Evolutionary conservation across 2,329 filamentous ascomycete species (phyloP).

Genomic region (Tolypocladium amazonense): DNA sequence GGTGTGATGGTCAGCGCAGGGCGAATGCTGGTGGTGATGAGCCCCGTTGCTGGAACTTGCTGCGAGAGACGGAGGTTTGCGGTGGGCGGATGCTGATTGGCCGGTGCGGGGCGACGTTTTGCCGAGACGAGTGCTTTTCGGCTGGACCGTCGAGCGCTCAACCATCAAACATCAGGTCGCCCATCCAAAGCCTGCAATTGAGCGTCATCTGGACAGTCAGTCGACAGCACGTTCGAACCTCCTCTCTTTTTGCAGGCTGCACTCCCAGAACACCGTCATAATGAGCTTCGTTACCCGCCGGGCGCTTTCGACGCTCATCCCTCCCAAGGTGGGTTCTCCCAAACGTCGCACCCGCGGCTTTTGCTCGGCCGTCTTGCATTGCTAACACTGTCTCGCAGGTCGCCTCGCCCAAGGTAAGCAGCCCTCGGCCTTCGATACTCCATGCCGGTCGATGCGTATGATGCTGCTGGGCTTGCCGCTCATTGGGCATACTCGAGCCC

Average conservation of each 20-base stretch:
- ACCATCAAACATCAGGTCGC: slow-evolving; percentile 14
- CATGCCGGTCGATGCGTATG: neutral
- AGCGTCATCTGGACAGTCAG: slow-evolving; percentile 19
- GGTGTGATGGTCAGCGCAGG: slow-evolving; percentile 17
- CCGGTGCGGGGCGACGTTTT: slow-evolving; percentile 28
- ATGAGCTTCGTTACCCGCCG: slow-evolving; percentile 92
- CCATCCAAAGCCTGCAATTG: slow-evolving; percentile 21
- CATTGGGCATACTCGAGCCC: neutral
- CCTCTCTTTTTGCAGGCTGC: slow-evolving; percentile 11
- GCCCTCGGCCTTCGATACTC: neutral
- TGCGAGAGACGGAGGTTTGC: slow-evolving; percentile 5
- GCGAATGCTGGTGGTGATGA: slow-evolving; percentile 9
- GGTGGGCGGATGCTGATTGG: slow-evolving; percentile 29
- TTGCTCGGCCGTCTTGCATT: slow-evolving; percentile 15
- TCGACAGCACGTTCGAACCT: slow-evolving; percentile 19
- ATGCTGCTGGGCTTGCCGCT: neutral
- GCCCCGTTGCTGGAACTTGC: slow-evolving; percentile 2
- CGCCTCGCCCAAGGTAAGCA: slow-evolving; percentile 67
- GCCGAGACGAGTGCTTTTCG: slow-evolving; percentile 41
- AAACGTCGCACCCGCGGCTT: neutral
- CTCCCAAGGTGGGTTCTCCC: slow-evolving; percentile 73
- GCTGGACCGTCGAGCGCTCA: slow-evolving; percentile 13
- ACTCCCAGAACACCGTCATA: slow-evolving; percentile 33
- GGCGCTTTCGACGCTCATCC: slow-evolving; percentile 95
- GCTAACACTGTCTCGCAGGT: slow-evolving; percentile 45